Base-by-base conservation (phyloP, 208 protist species). In the Acanthamoeba rhysodes region DNA sequence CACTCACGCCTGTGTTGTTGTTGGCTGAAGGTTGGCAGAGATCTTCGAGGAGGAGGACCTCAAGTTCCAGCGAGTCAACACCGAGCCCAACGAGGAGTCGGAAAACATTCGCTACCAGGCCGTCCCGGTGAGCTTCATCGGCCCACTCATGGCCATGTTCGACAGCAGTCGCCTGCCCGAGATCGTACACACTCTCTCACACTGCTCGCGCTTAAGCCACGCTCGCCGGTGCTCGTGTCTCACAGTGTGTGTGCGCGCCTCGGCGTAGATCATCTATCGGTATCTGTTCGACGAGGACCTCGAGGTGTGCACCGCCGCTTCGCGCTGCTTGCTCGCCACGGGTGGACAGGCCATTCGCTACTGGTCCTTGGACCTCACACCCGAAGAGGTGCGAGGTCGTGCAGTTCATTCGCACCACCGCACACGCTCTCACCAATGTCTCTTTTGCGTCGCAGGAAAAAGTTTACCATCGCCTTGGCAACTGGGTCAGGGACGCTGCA, bases 41-140 rank as follows among this genome's bases (percentile, higher is more conserved):
- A 55, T 74, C 6, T 76, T 93, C 12, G 87, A 93, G 66, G 87
- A 93, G 62, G 87, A 93, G 87, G 87, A 93, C 37, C 24, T 41
- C 20, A 93, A 93, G 87, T 93, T 78, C 66, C 87, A 93, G 62
- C 87, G 87, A 18, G 87, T 93, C 64, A 76, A 70, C 64, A 93
- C 87, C 4, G 87, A 93, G 59, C 87, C 87, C 57, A 70, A 74
- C 37, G 87, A 93, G 37, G 87, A 93, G 27, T 78, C 87, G 8
- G 64, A 93, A 27, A 57, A 3, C 53, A 41, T 57, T 4, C 87
- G 87, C 29, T 93, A 93, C 22, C 87, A 78, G 64, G 87, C 87
- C 45, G 87, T 93, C 7, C 87, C 87, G 12, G 59, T 93, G 29
- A 93, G 87, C 59, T 57, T 76, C 64, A 93, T 93, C 59, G 87